These are phyloP conservation scores for Sugiyamaella paludigena DNA, from an alignment of 1,139 yeast species.

Conservation along the genomic window DNA sequence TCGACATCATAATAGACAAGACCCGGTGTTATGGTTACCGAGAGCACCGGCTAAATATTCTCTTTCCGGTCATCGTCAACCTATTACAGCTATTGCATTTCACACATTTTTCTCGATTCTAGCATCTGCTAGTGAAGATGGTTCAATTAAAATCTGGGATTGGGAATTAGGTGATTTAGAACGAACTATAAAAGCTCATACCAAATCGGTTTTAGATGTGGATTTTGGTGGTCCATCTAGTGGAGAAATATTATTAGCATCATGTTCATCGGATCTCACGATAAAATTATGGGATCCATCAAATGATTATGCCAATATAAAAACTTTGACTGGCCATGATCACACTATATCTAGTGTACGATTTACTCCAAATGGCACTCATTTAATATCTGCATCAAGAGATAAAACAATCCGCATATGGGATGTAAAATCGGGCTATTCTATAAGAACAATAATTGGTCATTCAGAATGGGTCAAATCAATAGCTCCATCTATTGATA, in stretches of 20 bases:
- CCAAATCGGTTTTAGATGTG: constrained; percentile 65
- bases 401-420: constrained; percentile 73
- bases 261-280: constrained; percentile 73
- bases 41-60: constrained; percentile 46
- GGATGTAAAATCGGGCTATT: constrained; percentile 72
- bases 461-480: constrained; percentile 90
- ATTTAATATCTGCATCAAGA: constrained; percentile 70
- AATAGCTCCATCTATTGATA: constrained; percentile 49
- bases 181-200: constrained; percentile 69
- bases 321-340: constrained; percentile 84
- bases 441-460: constrained; percentile 63
- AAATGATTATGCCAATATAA: constrained; percentile 50
- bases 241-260: constrained; percentile 42
- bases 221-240: constrained; percentile 49
- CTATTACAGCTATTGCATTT: constrained; percentile 62
- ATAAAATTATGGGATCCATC: constrained; percentile 69
- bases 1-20: constrained; percentile 33
- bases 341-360: constrained; percentile 72
- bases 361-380: constrained; percentile 48
- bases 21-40: constrained; percentile 65
- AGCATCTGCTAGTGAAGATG: constrained; percentile 71
- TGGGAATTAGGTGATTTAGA: constrained; percentile 68
- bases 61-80: constrained; percentile 56
- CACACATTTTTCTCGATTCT: constrained; percentile 72
- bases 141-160: constrained; percentile 74